A percentile compares a stretch with the other conserved stretches of the same genome.
Evolutionary conservation across 768 basidiomycete species (phyloP).

Genomic region (Boletus reticuloceps): DNA sequence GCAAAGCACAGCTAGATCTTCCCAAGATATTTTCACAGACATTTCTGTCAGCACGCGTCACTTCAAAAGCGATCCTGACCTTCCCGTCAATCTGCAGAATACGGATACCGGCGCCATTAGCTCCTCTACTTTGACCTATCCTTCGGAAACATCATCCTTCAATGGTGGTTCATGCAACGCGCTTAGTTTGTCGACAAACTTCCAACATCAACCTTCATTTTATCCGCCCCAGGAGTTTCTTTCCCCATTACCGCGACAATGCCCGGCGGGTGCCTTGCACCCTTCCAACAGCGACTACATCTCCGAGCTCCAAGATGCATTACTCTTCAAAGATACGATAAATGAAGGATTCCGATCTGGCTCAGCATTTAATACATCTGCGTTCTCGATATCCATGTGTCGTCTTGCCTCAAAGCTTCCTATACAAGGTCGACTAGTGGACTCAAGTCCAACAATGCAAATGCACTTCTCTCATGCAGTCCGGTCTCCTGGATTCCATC

Average conservation of each 20-base stretch:
- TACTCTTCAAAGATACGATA: conserved; percentile 13
- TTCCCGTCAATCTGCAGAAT: conserved; percentile 5
- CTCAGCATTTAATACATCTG: conserved; percentile 13
- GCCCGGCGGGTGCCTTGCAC: not conserved
- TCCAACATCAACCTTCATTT: conserved; percentile 2
- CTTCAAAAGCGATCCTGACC: conserved; percentile 14
- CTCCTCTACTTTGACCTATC: conserved; percentile 3
- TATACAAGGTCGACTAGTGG: conserved; percentile 17
- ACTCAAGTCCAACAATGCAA: conserved; percentile 13
- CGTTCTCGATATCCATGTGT: conserved; percentile 31
- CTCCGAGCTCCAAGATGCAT: conserved; percentile 10
- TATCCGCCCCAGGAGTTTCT: conserved; percentile 7
- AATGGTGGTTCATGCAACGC: not conserved
- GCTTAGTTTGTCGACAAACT: conserved; percentile 5
- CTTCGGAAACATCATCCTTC: conserved; percentile 4
- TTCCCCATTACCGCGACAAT: conserved; percentile 7
- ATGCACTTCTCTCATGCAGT: conserved; percentile 6
- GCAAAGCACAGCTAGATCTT: not conserved
- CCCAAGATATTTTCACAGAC: conserved; percentile 10
- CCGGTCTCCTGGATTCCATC: conserved; percentile 15
- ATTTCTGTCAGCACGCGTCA: conserved; percentile 6
- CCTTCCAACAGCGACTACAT: conserved; percentile 10
- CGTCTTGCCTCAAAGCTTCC: conserved; percentile 32
- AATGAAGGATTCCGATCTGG: conserved; percentile 8
- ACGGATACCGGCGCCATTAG: not conserved